Evolutionary conservation across 345 rosid genomes (phyloP), one percentile per base, ranked within the genome.

Genomic region (Brassica napus): DNA sequence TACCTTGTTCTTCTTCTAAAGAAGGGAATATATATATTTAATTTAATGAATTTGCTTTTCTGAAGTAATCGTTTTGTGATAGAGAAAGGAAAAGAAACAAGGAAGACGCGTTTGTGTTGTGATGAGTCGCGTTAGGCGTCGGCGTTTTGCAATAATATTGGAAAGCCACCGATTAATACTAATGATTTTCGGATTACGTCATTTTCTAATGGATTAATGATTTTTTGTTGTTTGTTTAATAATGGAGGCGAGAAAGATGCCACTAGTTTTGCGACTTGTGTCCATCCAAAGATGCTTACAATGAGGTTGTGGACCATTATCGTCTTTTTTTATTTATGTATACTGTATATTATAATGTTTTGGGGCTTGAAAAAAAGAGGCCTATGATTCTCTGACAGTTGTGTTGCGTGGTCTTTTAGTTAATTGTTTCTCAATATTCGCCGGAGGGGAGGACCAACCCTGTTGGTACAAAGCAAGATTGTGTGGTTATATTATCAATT

Each of bases 391-490:
- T 59, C 34, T 59, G 65, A 76, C 83, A 81, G 83, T 10, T 80
- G 77, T 59, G 77, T 69, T 81, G 80, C 83, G 80, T 75, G 77
- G 69, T 26, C 69, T 70, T 70, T 55, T 75, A 44, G 64, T 65
- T 60, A 47, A 54, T 73, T 68, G 74, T 68, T 74, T 39, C 28
- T 64, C 63, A 71, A 75, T 78, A 75, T 75, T 80, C 79, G 79
- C 23, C 66, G 35, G 65, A 34, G 42, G 1, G n/a, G 68, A 76
- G 54, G 34, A 72, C 71, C 75, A 74, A 69, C 42, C 75, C 30
- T 61, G 14, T 39, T 74, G 75, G 82, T 68, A 73, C 65, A 32
- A 61, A 73, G 66, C 75, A 74, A 74, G 70, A 80, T 80, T 73
- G 55, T 23, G 34, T 23, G 34, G 10, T 65, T 68, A 11, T 6